phyloP scores from a whole-genome alignment of 164 flowering plant genomes.

The Piper longum region DNA sequence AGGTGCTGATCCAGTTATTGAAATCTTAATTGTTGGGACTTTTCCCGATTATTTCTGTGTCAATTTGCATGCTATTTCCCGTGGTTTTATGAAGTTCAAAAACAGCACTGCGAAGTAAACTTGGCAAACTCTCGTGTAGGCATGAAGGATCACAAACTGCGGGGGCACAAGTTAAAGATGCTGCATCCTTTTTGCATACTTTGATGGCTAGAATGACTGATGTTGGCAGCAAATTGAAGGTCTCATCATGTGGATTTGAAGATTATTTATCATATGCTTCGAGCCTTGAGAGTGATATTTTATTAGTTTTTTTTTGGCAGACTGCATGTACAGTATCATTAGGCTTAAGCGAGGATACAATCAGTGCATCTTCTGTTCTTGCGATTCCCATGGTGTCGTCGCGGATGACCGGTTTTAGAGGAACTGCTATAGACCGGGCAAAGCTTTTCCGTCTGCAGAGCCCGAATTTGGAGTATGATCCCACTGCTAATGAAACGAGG shows the following conservation, averaged over 20 bases:
- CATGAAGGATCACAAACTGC: slow-evolving; percentile 22
- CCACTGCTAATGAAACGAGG: slow-evolving; percentile 28
- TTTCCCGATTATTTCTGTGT: neutral
- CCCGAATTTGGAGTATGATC: slow-evolving; percentile 47
- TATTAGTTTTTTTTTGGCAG: slow-evolving; percentile 26
- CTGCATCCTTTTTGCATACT: slow-evolving; percentile 27
- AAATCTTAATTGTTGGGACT: no score
- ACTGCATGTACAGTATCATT: slow-evolving; percentile 47
- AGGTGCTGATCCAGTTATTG: slow-evolving; percentile 27
- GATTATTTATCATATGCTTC: neutral
- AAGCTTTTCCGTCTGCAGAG: slow-evolving; percentile 37
- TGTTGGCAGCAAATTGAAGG: slow-evolving; percentile 53
- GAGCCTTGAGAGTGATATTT: neutral
- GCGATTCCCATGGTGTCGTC: slow-evolving; percentile 98
- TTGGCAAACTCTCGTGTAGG: slow-evolving; percentile 15
- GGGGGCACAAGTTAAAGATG: slow-evolving; percentile 30
- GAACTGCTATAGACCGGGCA: slow-evolving; percentile 35
- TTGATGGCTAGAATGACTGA: slow-evolving; percentile 23
- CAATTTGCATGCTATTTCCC: no score
- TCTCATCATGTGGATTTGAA: slow-evolving; percentile 9
- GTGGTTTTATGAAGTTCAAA: no score
- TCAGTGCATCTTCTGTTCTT: slow-evolving; percentile 79
- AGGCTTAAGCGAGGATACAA: slow-evolving; percentile 78
- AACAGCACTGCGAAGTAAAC: neutral
- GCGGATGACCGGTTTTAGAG: slow-evolving; percentile 82